Evolutionary conservation across 2,329 filamentous ascomycete species (phyloP), one percentile per base, ranked within the genome.

Genomic region (Penicillium sp.): DNA sequence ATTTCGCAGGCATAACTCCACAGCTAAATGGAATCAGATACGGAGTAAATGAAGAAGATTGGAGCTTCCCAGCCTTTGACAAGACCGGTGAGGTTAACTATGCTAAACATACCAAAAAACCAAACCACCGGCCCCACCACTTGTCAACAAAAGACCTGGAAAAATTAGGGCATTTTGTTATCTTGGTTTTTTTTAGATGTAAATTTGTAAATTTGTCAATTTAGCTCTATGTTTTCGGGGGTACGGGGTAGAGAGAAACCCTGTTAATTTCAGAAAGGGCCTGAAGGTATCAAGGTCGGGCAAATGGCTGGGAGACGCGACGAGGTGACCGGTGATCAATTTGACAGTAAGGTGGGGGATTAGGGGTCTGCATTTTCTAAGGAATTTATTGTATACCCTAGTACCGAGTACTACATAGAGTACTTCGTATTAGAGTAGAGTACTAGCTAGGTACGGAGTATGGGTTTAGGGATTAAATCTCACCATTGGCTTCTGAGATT

Each of bases 231-330:
- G 17, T 12, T n/a, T 7, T 31, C 31, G 36, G 12, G n/a, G n/a
- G n/a, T n/a, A n/a, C n/a, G n/a, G n/a, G 4, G 22, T 22, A 22
- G 22, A 22, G 10, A 17, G 22, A 53, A 31, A 40, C 5, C 4
- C 3, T 12, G n/a, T 11, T n/a, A 6, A 25, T 17, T 35, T 22
- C 11, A 28, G 4, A 14, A 19, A 42, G 26, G 38, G n/a, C 26
- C 30, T 16, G 5, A n/a, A 22, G 37, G 28, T 36, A 25, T 25
- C 22, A 36, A 45, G 19, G 30, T 45, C 14, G 30, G 43, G 30
- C 14, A 44, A 45, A 45, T 40, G 44, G 51, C 37, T 53, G 44
- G 51, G 30, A 42, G 37, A 53, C 36, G 50, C 50, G 50, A 53
- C 35, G 9, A 35, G 22, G 22, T 51, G 12, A 30, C 31, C 22